Conservation (phyloP, 371 early-diverging fungal genomes). For the Actinomortierella wolfii region DNA sequence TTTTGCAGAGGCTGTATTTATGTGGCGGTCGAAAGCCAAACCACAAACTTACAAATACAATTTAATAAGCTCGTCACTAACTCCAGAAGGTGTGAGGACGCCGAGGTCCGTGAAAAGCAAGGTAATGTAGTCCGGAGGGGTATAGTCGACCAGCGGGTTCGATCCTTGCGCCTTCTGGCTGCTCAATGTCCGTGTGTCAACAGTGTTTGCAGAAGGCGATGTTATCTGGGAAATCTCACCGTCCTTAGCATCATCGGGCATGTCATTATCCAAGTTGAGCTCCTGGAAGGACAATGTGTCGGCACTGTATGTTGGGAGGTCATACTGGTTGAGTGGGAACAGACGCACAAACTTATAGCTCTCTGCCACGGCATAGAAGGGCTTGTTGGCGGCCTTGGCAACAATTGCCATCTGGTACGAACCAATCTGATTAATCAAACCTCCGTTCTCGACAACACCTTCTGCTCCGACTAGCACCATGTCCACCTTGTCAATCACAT, state of each 20-base stretch:
- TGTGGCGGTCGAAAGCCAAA: too few relatives aligned
- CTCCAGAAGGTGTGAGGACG: constrained; percentile 92
- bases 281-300: constrained; percentile 69
- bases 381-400: constrained; percentile 91
- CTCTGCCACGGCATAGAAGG: constrained; percentile 95
- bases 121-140: constrained; percentile 92
- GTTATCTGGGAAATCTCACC: constrained; percentile 14
- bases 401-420: constrained; percentile 94
- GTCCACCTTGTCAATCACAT: constrained; percentile 92
- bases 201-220: constrained; percentile 20
- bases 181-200: constrained; percentile 39
- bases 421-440: constrained; percentile 93
- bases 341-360: constrained; percentile 96
- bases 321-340: constrained; percentile 86
- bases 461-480: constrained; percentile 97
- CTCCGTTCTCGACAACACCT: constrained; percentile 97
- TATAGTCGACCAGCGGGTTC: constrained; percentile 92
- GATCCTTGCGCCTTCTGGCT: constrained; percentile 45
- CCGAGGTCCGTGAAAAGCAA: constrained; percentile 92
- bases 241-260: constrained; percentile 21
- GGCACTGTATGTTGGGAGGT: constrained; percentile 73
- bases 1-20: constrained; percentile 2
- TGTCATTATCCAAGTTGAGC: constrained; percentile 33
- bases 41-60: constrained; percentile 72
- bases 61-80: constrained; percentile 90